These are phyloP conservation scores for Pythium plurisporium DNA, from an alignment of 352 stramenopile genomes.

Conservation along the genomic window DNA sequence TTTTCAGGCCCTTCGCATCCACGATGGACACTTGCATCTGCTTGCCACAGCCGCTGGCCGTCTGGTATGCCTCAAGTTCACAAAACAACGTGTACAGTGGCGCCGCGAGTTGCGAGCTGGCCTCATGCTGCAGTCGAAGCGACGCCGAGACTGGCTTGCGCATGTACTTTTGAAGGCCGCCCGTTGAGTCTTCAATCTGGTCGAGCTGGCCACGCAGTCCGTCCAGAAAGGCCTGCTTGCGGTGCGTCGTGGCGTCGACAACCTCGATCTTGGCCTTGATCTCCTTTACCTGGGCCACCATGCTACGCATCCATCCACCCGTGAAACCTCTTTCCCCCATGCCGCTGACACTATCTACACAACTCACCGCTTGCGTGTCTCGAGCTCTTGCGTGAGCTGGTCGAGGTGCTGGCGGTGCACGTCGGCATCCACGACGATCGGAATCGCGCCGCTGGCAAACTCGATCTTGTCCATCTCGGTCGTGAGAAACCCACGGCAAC, in stretches of 20 bases:
- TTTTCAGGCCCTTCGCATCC: conserved; percentile 24
- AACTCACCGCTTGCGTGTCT: conserved; percentile 51
- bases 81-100: conserved; percentile 70
- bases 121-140: conserved; percentile 37
- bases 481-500: conserved; percentile 63
- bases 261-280: conserved; percentile 57
- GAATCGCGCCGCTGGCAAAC: conserved; percentile 47
- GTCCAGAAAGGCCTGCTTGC: conserved; percentile 60
- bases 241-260: conserved; percentile 44
- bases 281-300: conserved; percentile 55
- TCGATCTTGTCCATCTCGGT: conserved; percentile 83
- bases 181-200: conserved; percentile 52
- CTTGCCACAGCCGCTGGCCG: conserved; percentile 41
- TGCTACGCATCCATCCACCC: conserved; percentile 21
- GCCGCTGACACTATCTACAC: not conserved
- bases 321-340: not conserved
- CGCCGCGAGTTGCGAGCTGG: conserved; percentile 38
- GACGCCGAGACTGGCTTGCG: conserved; percentile 36
- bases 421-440: conserved; percentile 48
- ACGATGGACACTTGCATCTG: conserved; percentile 53
- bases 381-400: conserved; percentile 60
- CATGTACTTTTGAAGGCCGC: conserved; percentile 62
- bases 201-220: conserved; percentile 43
- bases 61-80: conserved; percentile 67
- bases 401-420: conserved; percentile 58